These are phyloP conservation scores for Durusdinium trenchii DNA, from an alignment of 73 alveolate species.

Conservation along the genomic window DNA sequence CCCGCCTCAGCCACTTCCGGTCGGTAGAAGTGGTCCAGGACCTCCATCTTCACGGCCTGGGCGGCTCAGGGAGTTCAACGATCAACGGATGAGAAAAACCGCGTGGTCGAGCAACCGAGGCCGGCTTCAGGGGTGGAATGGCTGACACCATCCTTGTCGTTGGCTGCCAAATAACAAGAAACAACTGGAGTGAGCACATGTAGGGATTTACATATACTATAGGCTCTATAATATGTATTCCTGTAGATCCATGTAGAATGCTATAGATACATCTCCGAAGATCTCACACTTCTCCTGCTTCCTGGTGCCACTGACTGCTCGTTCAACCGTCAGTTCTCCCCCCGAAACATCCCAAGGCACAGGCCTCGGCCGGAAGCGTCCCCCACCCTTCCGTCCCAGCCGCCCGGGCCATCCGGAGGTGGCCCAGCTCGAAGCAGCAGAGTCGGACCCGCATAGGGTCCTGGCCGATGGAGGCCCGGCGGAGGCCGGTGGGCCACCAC, in stretches of 20 bases:
- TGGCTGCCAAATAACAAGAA: not conserved
- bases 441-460: conserved; percentile 79
- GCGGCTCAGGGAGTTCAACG: not conserved
- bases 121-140: not conserved
- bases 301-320: not conserved
- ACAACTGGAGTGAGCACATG: not conserved
- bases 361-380: not conserved
- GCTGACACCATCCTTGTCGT: not conserved
- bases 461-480: not conserved
- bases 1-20: conserved; percentile 67
- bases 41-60: conserved; percentile 72
- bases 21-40: conserved; percentile 60
- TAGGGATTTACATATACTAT: not conserved
- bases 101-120: not conserved
- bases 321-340: not conserved
- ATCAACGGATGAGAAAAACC: not conserved
- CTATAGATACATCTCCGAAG: not conserved
- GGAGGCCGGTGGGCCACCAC: not conserved
- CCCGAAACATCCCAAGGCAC: not conserved
- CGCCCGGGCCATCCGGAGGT: conserved; percentile 46
- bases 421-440: conserved; percentile 76
- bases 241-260: not conserved
- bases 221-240: too few species aligned
- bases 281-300: not conserved
- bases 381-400: not conserved